phyloP scores from a whole-genome alignment of 768 basidiomycete genomes.

The Mycena albidolilacea region DNA sequence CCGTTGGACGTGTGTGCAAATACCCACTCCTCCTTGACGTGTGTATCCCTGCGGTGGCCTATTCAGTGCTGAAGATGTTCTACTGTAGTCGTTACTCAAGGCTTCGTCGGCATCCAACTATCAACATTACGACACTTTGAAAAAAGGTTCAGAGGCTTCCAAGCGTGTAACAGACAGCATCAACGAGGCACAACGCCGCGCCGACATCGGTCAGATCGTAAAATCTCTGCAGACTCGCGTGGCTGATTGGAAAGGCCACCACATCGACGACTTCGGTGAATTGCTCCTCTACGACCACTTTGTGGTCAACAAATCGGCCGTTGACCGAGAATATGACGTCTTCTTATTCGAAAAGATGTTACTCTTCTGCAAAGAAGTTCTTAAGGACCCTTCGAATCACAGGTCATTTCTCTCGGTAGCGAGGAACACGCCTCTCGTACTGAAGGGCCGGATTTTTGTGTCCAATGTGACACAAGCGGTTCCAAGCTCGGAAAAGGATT shows the following conservation, averaged over 20 bases:
- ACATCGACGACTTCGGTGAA: constrained; percentile 93
- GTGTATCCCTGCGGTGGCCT: constrained; percentile 48
- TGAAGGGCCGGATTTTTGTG: constrained; percentile 97
- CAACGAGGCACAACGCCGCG: constrained; percentile 93
- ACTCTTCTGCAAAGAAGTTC: constrained; percentile 96
- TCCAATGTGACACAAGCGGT: constrained; percentile 93
- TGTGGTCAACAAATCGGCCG: constrained; percentile 94
- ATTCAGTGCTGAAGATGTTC: constrained; percentile 28
- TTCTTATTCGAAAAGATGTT: constrained; percentile 99
- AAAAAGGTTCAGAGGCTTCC: constrained; percentile 86
- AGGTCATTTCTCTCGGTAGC: constrained; percentile 69
- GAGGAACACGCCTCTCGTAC: constrained; percentile 84
- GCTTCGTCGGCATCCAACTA: constrained; percentile 75
- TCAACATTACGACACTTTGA: constrained; percentile 84
- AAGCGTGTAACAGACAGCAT: constrained; percentile 96
- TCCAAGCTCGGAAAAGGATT: constrained; percentile 66
- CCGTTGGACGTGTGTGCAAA: constrained; percentile 98
- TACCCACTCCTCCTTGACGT: constrained; percentile 96
- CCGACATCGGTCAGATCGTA: constrained; percentile 93
- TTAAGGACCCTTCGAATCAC: constrained; percentile 67
- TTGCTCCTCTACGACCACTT: constrained; percentile 96
- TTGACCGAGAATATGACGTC: constrained; percentile 98
- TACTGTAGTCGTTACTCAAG: constrained; percentile 79
- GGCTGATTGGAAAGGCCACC: constrained; percentile 99
- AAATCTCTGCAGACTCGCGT: constrained; percentile 88